Conservation (phyloP, 257 asterid species). For the Solanum pennellii region DNA sequence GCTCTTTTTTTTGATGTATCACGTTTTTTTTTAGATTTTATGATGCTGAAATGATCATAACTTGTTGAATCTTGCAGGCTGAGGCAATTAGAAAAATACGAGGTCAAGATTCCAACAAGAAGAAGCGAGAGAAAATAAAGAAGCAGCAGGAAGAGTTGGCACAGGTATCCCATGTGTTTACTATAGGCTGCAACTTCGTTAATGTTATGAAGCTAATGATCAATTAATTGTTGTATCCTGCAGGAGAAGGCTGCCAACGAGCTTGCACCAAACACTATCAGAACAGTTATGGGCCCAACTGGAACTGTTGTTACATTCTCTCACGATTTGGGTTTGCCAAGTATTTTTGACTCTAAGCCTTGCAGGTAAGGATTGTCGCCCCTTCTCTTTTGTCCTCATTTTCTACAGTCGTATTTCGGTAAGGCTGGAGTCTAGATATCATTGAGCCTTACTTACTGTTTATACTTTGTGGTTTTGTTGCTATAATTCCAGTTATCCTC, state of each 20-base stretch:
- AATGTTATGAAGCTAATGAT: not conserved
- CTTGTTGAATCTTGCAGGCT: conserved; percentile 11
- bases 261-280: conserved; percentile 61
- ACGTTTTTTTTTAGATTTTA: not conserved
- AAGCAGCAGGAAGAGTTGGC: conserved; percentile 87
- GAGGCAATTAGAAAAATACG: conserved; percentile 82
- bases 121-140: conserved; percentile 77
- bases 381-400: not conserved
- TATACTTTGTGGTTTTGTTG: conserved; percentile 4
- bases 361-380: conserved; percentile 25
- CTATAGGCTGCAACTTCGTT: not conserved
- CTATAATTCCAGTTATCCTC: conserved; percentile 68
- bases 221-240: not conserved
- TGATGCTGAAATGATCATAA: not conserved
- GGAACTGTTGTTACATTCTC: conserved; percentile 83
- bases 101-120: conserved; percentile 90
- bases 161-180: conserved; percentile 37
- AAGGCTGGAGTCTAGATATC: not conserved
- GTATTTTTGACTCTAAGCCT: conserved; percentile 42
- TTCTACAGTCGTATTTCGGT: not conserved
- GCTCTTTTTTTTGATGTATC: not conserved
- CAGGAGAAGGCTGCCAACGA: conserved; percentile 66
- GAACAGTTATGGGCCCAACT: conserved; percentile 67
- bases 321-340: conserved; percentile 65
- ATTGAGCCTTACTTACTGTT: not conserved